Evolutionary conservation across 345 rosid species (phyloP).

Genomic region (Diplotaxis tenuifolia): DNA sequence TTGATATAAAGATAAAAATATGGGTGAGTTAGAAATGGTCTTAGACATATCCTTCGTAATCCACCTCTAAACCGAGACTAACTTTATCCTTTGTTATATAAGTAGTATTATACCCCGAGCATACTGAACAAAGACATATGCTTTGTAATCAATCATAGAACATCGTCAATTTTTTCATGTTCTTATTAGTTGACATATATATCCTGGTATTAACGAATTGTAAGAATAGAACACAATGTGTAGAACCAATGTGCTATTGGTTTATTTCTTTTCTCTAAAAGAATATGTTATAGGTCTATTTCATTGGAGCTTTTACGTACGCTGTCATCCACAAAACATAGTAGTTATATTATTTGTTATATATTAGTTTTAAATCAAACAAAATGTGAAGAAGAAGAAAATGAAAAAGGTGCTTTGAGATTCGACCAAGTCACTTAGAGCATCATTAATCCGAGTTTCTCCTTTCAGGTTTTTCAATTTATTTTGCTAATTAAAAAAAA

Average conservation of each 20-base stretch:
- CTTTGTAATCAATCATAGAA: not conserved
- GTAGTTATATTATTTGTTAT: not conserved
- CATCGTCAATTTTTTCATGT: not conserved
- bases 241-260: not conserved
- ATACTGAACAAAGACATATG: not conserved
- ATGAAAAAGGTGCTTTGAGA: too few species aligned
- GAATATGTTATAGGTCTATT: not conserved
- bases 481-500: too few species aligned
- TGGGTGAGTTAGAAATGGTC: too few species aligned
- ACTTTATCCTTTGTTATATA: not conserved
- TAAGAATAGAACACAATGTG: too few species aligned
- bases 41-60: too few species aligned
- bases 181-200: not conserved
- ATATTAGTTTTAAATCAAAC: not conserved
- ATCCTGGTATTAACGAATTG: too few species aligned
- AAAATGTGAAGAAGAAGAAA: not conserved
- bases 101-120: not conserved
- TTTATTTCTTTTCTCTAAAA: not conserved
- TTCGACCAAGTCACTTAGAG: too few species aligned
- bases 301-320: not conserved
- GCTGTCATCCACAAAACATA: conserved; percentile 23
- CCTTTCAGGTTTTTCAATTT: too few species aligned
- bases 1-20: too few species aligned
- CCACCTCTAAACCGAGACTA: too few species aligned
- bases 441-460: too few species aligned